phyloP scores from a whole-genome alignment of 441 rosid species.

The Jatropha podagrica region DNA sequence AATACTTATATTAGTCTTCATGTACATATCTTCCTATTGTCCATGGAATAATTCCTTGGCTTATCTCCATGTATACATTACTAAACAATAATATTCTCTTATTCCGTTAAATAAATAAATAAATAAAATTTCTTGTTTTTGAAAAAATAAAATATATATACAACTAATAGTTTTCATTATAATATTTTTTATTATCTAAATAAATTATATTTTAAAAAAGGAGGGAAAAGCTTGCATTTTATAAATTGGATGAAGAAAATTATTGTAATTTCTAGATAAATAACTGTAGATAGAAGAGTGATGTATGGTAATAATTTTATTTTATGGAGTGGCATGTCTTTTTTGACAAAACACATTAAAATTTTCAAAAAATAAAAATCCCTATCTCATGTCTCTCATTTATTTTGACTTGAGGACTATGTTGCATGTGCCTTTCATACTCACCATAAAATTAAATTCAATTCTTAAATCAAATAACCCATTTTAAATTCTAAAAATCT shows the following conservation, averaged over 20 bases:
- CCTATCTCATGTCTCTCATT: slow-evolving; percentile 29
- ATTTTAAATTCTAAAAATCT: background rate
- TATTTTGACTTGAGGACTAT: slow-evolving; percentile 34
- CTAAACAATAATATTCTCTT: background rate
- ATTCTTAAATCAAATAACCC: background rate
- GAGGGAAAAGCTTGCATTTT: no score
- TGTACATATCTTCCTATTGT: slow-evolving; percentile 13
- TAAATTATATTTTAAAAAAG: no score
- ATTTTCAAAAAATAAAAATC: background rate
- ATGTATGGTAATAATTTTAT: background rate
- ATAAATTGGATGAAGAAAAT: background rate
- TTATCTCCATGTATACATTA: background rate
- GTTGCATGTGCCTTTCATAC: slow-evolving; percentile 32
- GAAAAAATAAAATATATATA: background rate
- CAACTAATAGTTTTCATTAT: no score
- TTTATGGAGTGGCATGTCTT: slow-evolving; percentile 9
- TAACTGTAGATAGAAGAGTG: background rate
- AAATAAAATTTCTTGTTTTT: background rate
- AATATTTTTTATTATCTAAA: no score
- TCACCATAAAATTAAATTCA: background rate
- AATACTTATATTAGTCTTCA: slow-evolving; percentile 1
- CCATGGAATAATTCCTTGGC: slow-evolving; percentile 24
- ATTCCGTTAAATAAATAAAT: background rate
- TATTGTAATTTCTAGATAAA: background rate
- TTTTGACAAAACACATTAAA: slow-evolving; percentile 29